A percentile compares a stretch with the other conserved stretches of the same genome.
phyloP scores from a whole-genome alignment of 192 early-diverging fungal species.

The Coemansia sp. region DNA sequence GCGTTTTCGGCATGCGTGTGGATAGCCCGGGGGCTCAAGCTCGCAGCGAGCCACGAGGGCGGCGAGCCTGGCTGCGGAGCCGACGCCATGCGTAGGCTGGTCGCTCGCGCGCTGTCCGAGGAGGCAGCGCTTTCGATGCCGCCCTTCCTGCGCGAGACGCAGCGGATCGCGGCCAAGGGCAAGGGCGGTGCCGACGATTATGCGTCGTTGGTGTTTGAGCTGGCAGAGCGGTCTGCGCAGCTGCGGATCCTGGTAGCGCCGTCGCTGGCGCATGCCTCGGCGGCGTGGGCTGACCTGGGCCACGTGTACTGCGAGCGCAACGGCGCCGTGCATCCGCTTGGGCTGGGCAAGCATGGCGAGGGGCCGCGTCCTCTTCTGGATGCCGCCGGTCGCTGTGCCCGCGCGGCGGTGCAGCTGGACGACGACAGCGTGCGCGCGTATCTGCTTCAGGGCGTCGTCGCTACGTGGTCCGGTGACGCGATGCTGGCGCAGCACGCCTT shows the following conservation, averaged over 20 bases:
- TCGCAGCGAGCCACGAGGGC: constrained; percentile 1
- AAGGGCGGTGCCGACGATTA: background rate
- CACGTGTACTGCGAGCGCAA: constrained; percentile 20
- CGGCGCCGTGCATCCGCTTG: constrained; percentile 5
- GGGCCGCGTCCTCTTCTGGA: constrained; percentile 14
- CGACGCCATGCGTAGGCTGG: background rate
- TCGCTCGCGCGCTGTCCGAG: background rate
- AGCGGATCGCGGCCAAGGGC: background rate
- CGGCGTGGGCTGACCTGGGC: constrained; percentile 43
- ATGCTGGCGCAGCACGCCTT: constrained; percentile 81
- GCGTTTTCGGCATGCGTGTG: constrained; percentile 58
- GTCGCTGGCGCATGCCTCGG: constrained; percentile 18
- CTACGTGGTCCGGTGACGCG: constrained; percentile 40
- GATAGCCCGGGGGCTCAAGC: constrained; percentile 8
- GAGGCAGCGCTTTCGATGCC: constrained; percentile 3
- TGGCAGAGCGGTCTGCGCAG: constrained; percentile 21
- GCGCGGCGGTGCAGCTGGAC: constrained; percentile 63
- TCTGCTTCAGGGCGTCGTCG: constrained; percentile 71
- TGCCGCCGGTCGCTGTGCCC: constrained; percentile 27
- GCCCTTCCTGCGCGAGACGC: constrained; percentile 17
- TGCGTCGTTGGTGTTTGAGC: constrained; percentile 12
- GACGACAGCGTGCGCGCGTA: constrained; percentile 58
- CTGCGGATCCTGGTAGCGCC: constrained; percentile 25
- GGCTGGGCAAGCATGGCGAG: background rate
- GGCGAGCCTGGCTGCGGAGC: background rate